A percentile compares a stretch with the other conserved stretches of the same genome.
These are phyloP conservation scores for Rosa hybrid DNA, from an alignment of 331 rosid species.

Conservation along the genomic window DNA sequence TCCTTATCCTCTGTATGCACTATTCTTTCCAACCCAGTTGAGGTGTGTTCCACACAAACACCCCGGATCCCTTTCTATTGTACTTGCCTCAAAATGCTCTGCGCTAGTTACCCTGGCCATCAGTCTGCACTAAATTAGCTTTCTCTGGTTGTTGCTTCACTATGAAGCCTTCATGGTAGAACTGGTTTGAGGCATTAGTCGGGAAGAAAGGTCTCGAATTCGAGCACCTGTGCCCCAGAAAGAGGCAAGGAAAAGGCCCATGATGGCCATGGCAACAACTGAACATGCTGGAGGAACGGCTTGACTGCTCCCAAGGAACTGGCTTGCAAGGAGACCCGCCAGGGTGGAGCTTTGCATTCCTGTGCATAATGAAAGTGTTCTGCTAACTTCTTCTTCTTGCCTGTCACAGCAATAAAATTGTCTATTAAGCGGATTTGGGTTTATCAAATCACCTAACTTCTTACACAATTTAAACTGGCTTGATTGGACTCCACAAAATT, in stretches of 20 bases:
- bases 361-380: constrained; percentile 86
- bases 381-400: constrained; percentile 74
- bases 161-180: constrained; percentile 47
- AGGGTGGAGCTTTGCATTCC: constrained; percentile 99
- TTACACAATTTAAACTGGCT: not conserved
- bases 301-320: constrained; percentile 87
- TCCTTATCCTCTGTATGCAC: not conserved
- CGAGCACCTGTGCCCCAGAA: constrained; percentile 83
- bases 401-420: constrained; percentile 37
- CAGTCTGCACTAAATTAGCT: constrained; percentile 23
- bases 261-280: constrained; percentile 84
- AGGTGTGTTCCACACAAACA: constrained; percentile 8
- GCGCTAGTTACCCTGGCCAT: constrained; percentile 6
- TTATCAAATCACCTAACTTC: not conserved
- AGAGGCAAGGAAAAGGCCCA: constrained; percentile 96
- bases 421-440: not conserved
- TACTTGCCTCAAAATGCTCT: not conserved
- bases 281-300: constrained; percentile 98
- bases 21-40: constrained; percentile 1
- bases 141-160: constrained; percentile 20
- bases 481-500: not conserved
- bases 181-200: constrained; percentile 40
- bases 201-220: constrained; percentile 63
- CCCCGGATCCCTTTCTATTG: not conserved
- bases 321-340: constrained; percentile 95